These are phyloP conservation scores for Sporobolomyces roseus DNA, from an alignment of 768 basidiomycete species.

Conservation along the genomic window DNA sequence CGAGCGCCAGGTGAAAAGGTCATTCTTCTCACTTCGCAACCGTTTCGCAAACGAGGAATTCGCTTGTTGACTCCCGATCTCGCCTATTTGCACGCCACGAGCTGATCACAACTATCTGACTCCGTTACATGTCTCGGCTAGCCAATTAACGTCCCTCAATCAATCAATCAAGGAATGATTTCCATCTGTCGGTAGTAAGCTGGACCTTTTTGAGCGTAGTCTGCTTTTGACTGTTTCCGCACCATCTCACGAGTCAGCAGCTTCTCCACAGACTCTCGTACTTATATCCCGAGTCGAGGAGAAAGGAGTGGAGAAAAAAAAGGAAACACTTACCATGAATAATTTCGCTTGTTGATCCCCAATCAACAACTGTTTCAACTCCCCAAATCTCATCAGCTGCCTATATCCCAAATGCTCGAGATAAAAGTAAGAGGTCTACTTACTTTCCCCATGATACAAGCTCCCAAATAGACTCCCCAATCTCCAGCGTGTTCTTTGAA, in stretches of 20 bases:
- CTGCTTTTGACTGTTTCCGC: slow-evolving; percentile 26
- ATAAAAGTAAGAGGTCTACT: not conserved
- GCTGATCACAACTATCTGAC: no score
- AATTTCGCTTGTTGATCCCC: slow-evolving; percentile 34
- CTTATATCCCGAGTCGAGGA: not conserved
- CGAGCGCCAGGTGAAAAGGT: no score
- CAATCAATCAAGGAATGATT: not conserved
- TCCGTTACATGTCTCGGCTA: no score
- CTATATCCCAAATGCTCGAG: not conserved
- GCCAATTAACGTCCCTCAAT: no score
- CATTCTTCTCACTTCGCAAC: no score
- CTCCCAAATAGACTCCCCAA: slow-evolving; percentile 37
- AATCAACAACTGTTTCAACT: slow-evolving; percentile 28
- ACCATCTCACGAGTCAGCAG: no score
- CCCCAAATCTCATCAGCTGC: no score
- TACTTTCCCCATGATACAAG: slow-evolving; percentile 44
- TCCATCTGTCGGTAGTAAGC: slow-evolving; percentile 28
- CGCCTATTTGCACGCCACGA: no score
- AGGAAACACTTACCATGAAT: slow-evolving; percentile 28
- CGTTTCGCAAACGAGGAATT: no score
- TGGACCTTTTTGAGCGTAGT: slow-evolving; percentile 29
- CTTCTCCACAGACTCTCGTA: not conserved
- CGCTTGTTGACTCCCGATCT: no score
- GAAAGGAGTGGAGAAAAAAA: no score
- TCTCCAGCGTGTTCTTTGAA: slow-evolving; percentile 49